Evolutionary conservation across 2,329 filamentous ascomycete genomes (phyloP).

Genomic region (Parastagonospora nodorum): DNA sequence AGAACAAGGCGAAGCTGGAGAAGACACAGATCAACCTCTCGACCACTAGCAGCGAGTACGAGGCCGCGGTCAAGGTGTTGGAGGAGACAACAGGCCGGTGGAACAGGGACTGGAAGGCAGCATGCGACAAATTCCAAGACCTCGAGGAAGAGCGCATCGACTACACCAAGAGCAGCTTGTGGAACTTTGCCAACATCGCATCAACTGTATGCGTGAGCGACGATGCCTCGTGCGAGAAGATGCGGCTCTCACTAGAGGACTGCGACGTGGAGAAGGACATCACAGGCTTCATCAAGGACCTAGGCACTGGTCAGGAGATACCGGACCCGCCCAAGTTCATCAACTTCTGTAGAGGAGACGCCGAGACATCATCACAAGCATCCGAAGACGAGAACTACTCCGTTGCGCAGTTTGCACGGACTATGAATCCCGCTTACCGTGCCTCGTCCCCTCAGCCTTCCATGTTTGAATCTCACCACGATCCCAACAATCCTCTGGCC

Average conservation of each 20-base stretch:
- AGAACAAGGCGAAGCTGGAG: conserved; percentile 98
- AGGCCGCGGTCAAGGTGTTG: conserved; percentile 86
- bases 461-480: conserved; percentile 88
- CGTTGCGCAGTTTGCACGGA: conserved; percentile 92
- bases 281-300: conserved; percentile 81
- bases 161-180: conserved; percentile 96
- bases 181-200: conserved; percentile 96
- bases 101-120: conserved; percentile 98
- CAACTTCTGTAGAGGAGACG: conserved; percentile 94
- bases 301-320: conserved; percentile 93
- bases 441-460: conserved; percentile 97
- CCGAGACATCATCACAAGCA: conserved; percentile 78
- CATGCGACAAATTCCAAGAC: conserved; percentile 98
- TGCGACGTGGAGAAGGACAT: conserved; percentile 99
- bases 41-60: conserved; percentile 89
- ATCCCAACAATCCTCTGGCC: conserved; percentile 75
- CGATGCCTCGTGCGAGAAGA: conserved; percentile 90
- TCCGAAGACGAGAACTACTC: conserved; percentile 91
- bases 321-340: conserved; percentile 97
- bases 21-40: conserved; percentile 98
- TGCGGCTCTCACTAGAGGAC: conserved; percentile 87
- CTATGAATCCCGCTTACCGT: conserved; percentile 93
- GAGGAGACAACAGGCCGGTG: conserved; percentile 94
- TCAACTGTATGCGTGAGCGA: conserved; percentile 98
- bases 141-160: conserved; percentile 96